These are phyloP conservation scores for Nannizzia gypsea DNA, from an alignment of 2,329 filamentous ascomycete species.

Conservation along the genomic window DNA sequence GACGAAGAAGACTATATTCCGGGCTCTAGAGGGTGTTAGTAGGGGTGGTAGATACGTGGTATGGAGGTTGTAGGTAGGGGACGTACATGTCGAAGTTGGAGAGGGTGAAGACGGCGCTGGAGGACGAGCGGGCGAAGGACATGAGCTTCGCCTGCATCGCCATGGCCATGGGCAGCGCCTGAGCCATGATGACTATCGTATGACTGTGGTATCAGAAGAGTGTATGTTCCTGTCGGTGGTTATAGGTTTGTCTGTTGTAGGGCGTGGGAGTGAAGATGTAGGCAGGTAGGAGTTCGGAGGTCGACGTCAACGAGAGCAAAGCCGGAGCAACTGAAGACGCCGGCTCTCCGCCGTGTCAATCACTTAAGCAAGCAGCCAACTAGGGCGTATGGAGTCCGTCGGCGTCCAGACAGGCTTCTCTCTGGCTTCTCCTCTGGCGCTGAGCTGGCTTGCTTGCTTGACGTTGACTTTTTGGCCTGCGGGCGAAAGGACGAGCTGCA, in stretches of 20 bases:
- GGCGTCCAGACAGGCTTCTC: too few species aligned
- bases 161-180: background rate
- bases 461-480: too few species aligned
- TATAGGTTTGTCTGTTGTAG: background rate
- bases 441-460: too few species aligned
- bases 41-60: background rate
- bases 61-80: background rate
- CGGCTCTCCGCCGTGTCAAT: too few species aligned
- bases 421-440: too few species aligned
- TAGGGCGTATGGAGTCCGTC: too few species aligned
- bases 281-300: too few species aligned
- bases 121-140: constrained; percentile 24
- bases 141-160: constrained; percentile 34
- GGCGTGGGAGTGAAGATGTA: too few species aligned
- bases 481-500: too few species aligned
- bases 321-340: too few species aligned
- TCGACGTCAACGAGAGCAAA: background rate
- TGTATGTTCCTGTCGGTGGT: background rate
- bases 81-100: constrained; percentile 36
- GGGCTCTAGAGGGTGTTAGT: constrained; percentile 44
- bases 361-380: too few species aligned
- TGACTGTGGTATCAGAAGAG: too few species aligned
- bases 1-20: constrained; percentile 78
- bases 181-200: background rate
- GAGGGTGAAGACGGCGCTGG: constrained; percentile 24